These are phyloP conservation scores for Aspergillus sclerotioniger DNA, from an alignment of 495 filamentous ascomycete genomes.

Conservation along the genomic window DNA sequence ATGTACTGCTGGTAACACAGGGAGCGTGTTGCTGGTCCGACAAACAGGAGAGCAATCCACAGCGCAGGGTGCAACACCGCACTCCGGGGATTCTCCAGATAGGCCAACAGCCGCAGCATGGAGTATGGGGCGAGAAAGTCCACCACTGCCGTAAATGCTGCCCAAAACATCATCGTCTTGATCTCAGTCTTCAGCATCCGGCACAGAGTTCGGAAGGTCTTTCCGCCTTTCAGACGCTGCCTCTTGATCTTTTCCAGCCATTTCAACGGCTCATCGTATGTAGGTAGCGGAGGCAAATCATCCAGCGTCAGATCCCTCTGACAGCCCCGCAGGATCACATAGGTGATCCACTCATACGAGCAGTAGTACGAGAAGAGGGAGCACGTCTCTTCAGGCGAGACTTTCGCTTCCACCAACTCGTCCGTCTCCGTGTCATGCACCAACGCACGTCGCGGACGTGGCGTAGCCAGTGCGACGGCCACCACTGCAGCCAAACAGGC, in stretches of 20 bases:
- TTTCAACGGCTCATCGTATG: slow-evolving; percentile 47
- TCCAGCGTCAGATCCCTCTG: slow-evolving; percentile 41
- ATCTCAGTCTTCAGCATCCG: slow-evolving; percentile 39
- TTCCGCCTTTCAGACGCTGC: slow-evolving; percentile 36
- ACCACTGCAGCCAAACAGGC: slow-evolving; percentile 17
- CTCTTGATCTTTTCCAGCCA: slow-evolving; percentile 37
- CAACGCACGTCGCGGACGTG: slow-evolving; percentile 18
- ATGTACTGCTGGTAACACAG: slow-evolving; percentile 49
- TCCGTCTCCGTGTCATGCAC: slow-evolving; percentile 9
- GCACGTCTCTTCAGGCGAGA: slow-evolving; percentile 48
- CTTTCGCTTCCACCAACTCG: slow-evolving; percentile 21
- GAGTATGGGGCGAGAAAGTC: slow-evolving; percentile 45
- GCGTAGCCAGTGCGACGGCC: slow-evolving; percentile 15
- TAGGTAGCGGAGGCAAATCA: slow-evolving; percentile 47
- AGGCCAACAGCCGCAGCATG: slow-evolving; percentile 42
- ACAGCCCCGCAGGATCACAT: slow-evolving; percentile 44
- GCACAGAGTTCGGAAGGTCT: slow-evolving; percentile 41
- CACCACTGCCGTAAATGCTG: slow-evolving; percentile 28
- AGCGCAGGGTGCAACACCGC: slow-evolving; percentile 38
- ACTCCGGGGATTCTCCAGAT: slow-evolving; percentile 28
- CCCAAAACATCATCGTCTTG: slow-evolving; percentile 36
- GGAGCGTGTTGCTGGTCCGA: slow-evolving; percentile 41
- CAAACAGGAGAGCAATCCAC: slow-evolving; percentile 46
- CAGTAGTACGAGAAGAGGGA: slow-evolving; percentile 47
- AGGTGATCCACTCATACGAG: slow-evolving; percentile 48